Evolutionary conservation across 176 grass and related monocot species (phyloP), one percentile per base, ranked within the genome.

Genomic region (Urochloa ruziziensis): DNA sequence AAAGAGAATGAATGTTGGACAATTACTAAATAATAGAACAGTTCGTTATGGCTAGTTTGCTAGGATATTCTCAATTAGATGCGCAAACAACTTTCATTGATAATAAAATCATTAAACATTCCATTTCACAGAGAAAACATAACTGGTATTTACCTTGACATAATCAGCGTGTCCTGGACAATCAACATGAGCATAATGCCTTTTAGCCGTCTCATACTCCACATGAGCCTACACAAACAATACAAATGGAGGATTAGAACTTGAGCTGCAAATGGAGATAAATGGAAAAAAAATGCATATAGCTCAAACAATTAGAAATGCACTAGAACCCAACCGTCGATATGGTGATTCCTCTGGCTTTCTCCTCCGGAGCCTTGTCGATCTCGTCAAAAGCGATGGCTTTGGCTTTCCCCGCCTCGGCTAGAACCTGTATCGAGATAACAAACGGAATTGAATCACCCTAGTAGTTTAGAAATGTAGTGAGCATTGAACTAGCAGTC

Each of bases 311-410:
- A 51, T 13, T 60, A 23, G 57, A 17, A 21, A 32, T 36, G 21
- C 7, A 1, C 25, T 4, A 87, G 39, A 85, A 14, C 39, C 9
- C 39, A 46, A 99, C 96, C 57, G 93, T 99, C 12, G 96, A 91
- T 92, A 99, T 99, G 69, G 96, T 99, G 82, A 99, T 99, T 84
- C 96, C 96, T 85, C 93, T 94, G 73, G 96, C 96, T 87, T 96
- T 99, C 85, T 99, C 96, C 77, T 99, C 96, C 0, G 93, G 91
- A 23, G 96, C 93, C 87, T 99, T 96, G 87, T 99, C 96, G 3
- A 99, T 99, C 83, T 99, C 93, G 66, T 99, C 96, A 66, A 99
- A 99, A 70, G 96, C 96, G 60, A 99, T 70, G 0, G 93, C 93
- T 67, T 99, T 96, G 46, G 96, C 96, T 16, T 90, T 94, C 64